Evolutionary conservation across 345 rosid species (phyloP), one percentile per base, ranked within the genome.

Genomic region (Dipteronia sinensis): DNA sequence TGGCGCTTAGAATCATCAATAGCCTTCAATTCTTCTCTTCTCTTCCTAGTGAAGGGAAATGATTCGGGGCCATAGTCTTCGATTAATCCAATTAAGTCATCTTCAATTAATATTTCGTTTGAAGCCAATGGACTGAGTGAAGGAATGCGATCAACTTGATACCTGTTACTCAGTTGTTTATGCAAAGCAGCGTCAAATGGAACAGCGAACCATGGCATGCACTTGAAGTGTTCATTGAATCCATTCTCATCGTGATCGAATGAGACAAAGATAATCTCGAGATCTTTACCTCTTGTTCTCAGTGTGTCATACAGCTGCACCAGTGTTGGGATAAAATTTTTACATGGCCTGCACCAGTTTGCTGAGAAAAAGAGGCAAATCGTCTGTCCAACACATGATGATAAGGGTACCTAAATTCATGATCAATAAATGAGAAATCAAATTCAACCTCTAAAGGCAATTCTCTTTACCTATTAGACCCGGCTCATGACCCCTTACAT

Each of bases 271-370:
- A 93, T 78, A 78, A 93, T 89, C 90, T 93, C 94, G 1, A 93
- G 77, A 65, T 70, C 86, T 79, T 81, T 83, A 42, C 86, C 93
- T 23, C 67, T 85, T 47, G 74, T 72, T 81, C 75, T 82, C 63
- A 90, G 73, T 65, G 34, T 71, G 74, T 87, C 80, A 19, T 90
- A 91, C 64, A 93, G 81, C 67, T 87, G 89, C 76, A 88, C 83
- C 77, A 93, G 85, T 71, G 86, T 88, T 25, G 96, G 98, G 25
- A 74, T 80, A 78, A 93, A 93, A 51, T 77, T 59, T 64, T 85
- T 89, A 72, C 96, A 93, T 20, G 98, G 98, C 83, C 91, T 87
- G 85, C 98, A 89, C 98, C 98, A 90, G 87, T 89, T 91, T 75
- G 94, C 96, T 3, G 96, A 93, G 85, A 91, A 93, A 83, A 91